phyloP scores from a whole-genome alignment of 2,329 filamentous ascomycete genomes.

The Epichloe elymi region DNA sequence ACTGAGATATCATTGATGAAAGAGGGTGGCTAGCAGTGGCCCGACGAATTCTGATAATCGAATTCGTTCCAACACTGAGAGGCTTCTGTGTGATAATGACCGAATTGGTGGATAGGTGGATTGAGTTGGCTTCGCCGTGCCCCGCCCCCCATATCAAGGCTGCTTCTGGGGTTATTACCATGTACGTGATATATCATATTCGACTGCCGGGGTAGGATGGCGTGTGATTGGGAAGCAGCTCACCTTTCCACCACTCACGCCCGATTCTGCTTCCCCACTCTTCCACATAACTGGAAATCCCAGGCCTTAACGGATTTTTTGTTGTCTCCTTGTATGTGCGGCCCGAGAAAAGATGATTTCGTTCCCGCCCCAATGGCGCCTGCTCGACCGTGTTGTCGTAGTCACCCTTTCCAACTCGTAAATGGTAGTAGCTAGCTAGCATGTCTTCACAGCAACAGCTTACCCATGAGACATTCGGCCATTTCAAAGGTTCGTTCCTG shows the following conservation, averaged over 20 bases:
- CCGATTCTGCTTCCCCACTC: neutral
- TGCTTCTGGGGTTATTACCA: neutral
- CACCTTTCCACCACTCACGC: neutral
- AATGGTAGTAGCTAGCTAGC: neutral
- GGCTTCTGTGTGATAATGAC: neutral
- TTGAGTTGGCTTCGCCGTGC: neutral
- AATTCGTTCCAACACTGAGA: neutral
- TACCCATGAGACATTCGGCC: neutral
- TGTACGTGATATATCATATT: slow-evolving; percentile 2
- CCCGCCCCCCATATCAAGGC: neutral
- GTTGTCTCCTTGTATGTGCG: neutral
- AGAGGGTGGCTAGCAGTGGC: neutral
- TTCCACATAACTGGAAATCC: neutral
- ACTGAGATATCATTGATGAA: too few relatives aligned
- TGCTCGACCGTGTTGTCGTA: neutral
- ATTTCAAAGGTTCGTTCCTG: neutral
- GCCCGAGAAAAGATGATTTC: neutral
- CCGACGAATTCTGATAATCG: neutral
- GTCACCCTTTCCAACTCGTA: neutral
- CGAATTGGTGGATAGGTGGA: neutral
- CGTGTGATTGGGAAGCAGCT: neutral
- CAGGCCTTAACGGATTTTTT: neutral
- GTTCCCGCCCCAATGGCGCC: neutral
- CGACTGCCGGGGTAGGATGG: slow-evolving; percentile 3
- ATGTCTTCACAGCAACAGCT: too few relatives aligned